Evolutionary conservation across 768 basidiomycete species (phyloP).

Genomic region (Hydnomerulius pinastri): DNA sequence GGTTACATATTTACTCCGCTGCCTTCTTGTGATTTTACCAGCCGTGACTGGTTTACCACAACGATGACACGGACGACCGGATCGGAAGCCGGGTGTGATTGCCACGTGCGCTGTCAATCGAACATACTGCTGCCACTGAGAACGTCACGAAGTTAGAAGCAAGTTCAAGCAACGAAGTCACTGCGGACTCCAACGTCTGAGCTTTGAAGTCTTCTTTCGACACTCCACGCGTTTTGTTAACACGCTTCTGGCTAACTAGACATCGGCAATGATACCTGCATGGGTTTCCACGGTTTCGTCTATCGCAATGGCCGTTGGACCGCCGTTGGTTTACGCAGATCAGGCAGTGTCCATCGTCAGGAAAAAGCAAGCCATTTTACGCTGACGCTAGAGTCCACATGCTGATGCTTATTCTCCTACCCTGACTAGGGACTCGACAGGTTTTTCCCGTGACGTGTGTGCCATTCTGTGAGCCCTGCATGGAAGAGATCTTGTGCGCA

Average conservation of each 20-base stretch:
- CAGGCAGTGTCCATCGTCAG: slow-evolving; percentile 79
- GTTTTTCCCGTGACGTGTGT: slow-evolving; percentile 85
- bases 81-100: too few species aligned
- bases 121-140: too few species aligned
- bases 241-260: not conserved
- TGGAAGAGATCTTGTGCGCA: not conserved
- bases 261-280: slow-evolving; percentile 38
- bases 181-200: too few species aligned
- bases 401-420: slow-evolving; percentile 8
- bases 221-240: too few species aligned
- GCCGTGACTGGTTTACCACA: too few species aligned
- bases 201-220: too few species aligned
- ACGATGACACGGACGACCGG: too few species aligned
- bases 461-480: slow-evolving; percentile 64
- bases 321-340: slow-evolving; percentile 84
- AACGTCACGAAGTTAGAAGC: too few species aligned
- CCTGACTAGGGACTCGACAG: slow-evolving; percentile 68
- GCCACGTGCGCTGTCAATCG: too few species aligned
- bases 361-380: slow-evolving; percentile 54
- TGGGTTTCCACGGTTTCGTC: slow-evolving; percentile 76
- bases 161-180: too few species aligned
- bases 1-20: too few species aligned
- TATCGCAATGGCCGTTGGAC: slow-evolving; percentile 82
- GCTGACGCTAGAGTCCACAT: slow-evolving; percentile 1
- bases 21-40: too few species aligned